Evolutionary conservation across 306 rosid genomes (phyloP).

Genomic region (Dryas alaskensis): DNA sequence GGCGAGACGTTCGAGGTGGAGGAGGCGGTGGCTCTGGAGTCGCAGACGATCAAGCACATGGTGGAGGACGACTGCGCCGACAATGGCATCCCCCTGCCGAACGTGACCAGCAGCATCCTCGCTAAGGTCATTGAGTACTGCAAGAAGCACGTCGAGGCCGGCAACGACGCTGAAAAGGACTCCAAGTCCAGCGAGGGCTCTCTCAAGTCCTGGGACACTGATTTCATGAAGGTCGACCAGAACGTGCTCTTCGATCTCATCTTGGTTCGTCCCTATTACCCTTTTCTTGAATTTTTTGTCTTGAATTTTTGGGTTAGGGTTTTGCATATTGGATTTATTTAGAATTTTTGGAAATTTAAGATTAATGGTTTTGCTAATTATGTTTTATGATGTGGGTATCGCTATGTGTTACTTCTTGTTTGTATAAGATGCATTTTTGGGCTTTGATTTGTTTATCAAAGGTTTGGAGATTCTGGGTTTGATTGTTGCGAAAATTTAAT

Average conservation of each 20-base stretch:
- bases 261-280: slow-evolving; percentile 14
- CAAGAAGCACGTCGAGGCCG: slow-evolving; percentile 27
- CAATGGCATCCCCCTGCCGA: slow-evolving; percentile 21
- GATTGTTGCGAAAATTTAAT: too few relatives aligned
- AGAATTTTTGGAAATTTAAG: too few relatives aligned
- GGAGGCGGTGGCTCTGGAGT: slow-evolving; percentile 19
- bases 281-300: neutral
- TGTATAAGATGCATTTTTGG: too few relatives aligned
- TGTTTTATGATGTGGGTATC: too few relatives aligned
- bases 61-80: slow-evolving; percentile 19
- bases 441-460: too few relatives aligned
- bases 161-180: neutral
- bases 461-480: too few relatives aligned
- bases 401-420: too few relatives aligned
- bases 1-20: slow-evolving; percentile 27
- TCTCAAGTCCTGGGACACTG: slow-evolving; percentile 29
- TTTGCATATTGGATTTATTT: neutral
- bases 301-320: neutral
- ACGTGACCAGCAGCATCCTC: slow-evolving; percentile 24
- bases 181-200: neutral
- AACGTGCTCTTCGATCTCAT: slow-evolving; percentile 30
- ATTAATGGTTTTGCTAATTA: too few relatives aligned
- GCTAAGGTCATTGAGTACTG: slow-evolving; percentile 34
- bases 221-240: slow-evolving; percentile 24
- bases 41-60: slow-evolving; percentile 32